A percentile compares a stretch with the other conserved stretches of the same genome.
phyloP scores from a whole-genome alignment of 2,329 filamentous ascomycete species.

The Claviceps maximensis region DNA sequence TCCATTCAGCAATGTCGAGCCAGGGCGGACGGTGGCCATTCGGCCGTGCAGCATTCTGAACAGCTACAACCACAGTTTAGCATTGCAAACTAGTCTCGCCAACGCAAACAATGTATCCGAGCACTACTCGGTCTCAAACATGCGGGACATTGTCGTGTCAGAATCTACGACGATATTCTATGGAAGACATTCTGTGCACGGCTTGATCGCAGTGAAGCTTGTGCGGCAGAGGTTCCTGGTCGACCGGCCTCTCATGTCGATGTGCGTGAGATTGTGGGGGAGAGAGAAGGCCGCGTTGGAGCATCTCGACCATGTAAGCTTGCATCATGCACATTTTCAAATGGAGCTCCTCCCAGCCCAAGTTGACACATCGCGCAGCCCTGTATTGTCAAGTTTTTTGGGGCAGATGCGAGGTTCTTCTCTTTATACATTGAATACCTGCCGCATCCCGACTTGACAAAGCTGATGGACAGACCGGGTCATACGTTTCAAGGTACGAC shows the following conservation, averaged over 20 bases:
- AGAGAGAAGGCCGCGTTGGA: neutral
- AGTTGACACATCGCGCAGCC: neutral
- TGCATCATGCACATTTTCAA: neutral
- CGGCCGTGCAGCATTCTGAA: neutral
- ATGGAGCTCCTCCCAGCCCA: neutral
- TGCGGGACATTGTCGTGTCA: neutral
- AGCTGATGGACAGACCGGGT: neutral
- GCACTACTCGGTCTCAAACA: neutral
- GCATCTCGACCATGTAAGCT: neutral
- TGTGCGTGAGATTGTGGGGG: neutral
- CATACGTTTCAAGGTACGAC: neutral
- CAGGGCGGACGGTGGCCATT: neutral
- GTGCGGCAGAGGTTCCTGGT: neutral
- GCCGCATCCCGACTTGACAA: neutral
- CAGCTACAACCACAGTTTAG: neutral
- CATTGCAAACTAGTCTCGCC: neutral
- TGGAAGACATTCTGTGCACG: neutral
- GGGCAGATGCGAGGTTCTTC: neutral
- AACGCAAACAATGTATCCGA: neutral
- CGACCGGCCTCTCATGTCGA: too few relatives aligned
- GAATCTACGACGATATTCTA: neutral
- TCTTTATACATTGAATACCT: neutral
- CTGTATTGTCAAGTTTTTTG: neutral
- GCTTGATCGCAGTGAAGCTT: neutral
- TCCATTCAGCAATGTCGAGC: neutral